Percentiles rank a stretch among this genome's conserved stretches.
Evolutionary conservation across 2,329 filamentous ascomycete species (phyloP).

Genomic region (Beauveria asiatica): DNA sequence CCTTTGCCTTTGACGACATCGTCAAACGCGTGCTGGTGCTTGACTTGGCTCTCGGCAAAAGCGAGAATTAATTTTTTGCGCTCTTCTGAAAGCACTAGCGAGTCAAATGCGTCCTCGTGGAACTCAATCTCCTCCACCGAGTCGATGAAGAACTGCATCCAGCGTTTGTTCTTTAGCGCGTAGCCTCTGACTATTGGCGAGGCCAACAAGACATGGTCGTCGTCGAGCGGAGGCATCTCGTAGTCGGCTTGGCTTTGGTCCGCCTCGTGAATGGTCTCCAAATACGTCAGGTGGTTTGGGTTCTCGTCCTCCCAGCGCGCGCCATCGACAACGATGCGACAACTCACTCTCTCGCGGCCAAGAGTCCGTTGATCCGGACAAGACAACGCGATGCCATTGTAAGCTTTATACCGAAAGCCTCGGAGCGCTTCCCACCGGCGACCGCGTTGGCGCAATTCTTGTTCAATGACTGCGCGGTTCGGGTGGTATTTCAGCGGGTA

Average conservation of each 20-base stretch:
- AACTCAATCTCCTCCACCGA: conserved; percentile 73
- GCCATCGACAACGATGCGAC: conserved; percentile 80
- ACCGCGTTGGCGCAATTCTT: conserved; percentile 66
- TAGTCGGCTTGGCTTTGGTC: conserved; percentile 31
- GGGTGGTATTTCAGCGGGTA: conserved; percentile 78
- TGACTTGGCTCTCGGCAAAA: conserved; percentile 74
- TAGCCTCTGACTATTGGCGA: conserved; percentile 82
- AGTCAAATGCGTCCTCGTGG: conserved; percentile 76
- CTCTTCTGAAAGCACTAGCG: conserved; percentile 59
- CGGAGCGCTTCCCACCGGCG: conserved; percentile 76
- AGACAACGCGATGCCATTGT: conserved; percentile 66
- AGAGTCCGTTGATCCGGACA: conserved; percentile 60
- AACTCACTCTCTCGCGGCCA: conserved; percentile 30
- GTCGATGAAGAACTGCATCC: conserved; percentile 83
- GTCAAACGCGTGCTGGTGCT: conserved; percentile 73
- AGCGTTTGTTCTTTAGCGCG: conserved; percentile 78
- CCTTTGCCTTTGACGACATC: conserved; percentile 79
- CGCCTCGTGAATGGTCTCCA: conserved; percentile 57
- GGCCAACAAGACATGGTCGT: conserved; percentile 76
- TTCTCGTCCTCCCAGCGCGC: conserved; percentile 75
- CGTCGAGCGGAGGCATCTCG: conserved; percentile 53
- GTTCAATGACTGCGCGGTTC: conserved; percentile 54
- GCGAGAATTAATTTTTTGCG: conserved; percentile 59
- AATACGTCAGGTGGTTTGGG: conserved; percentile 70
- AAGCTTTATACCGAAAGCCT: conserved; percentile 73